These are phyloP conservation scores for Hymenoscyphus infarciens DNA, from an alignment of 2,329 filamentous ascomycete species.

Conservation along the genomic window DNA sequence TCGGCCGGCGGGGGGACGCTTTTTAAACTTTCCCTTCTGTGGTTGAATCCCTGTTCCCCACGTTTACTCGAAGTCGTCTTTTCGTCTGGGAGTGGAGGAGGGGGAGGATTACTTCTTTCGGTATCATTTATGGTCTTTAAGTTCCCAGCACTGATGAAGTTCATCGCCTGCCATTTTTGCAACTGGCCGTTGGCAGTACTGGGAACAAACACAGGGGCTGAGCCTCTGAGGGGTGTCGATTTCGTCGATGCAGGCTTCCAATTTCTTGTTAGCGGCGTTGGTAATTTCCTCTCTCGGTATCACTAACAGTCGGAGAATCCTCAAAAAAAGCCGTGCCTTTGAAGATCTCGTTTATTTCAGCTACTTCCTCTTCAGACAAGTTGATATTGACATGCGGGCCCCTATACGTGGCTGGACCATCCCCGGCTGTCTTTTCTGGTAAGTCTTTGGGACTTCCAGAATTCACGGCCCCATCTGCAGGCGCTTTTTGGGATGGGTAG, in stretches of 20 bases:
- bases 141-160: not conserved
- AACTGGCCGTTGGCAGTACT: not conserved
- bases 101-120: not conserved
- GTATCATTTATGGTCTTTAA: not conserved
- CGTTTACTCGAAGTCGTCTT: not conserved
- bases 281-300: not conserved
- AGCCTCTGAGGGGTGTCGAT: not conserved
- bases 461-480: not conserved
- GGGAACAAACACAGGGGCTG: not conserved
- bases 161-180: not conserved
- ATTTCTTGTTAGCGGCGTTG: not conserved
- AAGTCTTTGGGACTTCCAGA: not conserved
- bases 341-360: not conserved
- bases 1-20: not conserved
- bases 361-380: not conserved
- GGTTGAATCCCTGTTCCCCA: not conserved
- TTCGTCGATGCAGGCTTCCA: not conserved
- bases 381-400: not conserved
- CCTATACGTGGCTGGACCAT: not conserved
- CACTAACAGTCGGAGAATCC: not conserved
- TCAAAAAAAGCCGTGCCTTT: not conserved
- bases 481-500: not conserved
- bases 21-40: not conserved
- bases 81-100: not conserved
- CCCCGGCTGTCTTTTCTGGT: not conserved